phyloP scores from a whole-genome alignment of 176 grass and related monocot species.

The Aegilops longissima region DNA sequence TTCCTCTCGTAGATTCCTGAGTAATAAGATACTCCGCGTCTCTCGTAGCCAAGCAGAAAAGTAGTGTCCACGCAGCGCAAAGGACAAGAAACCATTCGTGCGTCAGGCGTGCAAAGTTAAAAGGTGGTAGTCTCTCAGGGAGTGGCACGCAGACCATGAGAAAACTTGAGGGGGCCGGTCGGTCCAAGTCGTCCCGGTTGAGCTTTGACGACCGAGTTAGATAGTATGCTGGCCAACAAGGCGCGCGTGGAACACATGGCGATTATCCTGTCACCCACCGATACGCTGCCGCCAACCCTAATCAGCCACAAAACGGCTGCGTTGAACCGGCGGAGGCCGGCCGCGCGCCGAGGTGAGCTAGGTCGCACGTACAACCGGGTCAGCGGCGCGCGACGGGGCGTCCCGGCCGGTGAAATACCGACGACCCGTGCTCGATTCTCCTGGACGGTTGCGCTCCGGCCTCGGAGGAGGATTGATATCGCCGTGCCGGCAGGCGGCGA shows the following conservation, averaged over 20 bases:
- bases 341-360: background rate
- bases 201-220: background rate
- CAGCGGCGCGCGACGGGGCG: background rate
- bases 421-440: background rate
- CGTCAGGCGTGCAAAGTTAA: background rate
- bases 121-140: background rate
- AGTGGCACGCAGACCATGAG: background rate
- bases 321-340: background rate
- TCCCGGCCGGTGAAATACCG: background rate
- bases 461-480: background rate
- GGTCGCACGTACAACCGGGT: background rate
- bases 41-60: background rate
- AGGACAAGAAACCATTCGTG: background rate
- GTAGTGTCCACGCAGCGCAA: background rate
- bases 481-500: background rate
- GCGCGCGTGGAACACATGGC: background rate
- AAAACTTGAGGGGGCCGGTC: background rate
- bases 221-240: background rate
- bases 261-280: background rate
- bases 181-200: slow-evolving; percentile 15
- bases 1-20: background rate
- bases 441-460: background rate
- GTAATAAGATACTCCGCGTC: background rate
- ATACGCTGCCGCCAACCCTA: background rate
- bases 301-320: background rate